Evolutionary conservation across 2,329 filamentous ascomycete species (phyloP), one percentile per base, ranked within the genome.

Genomic region (Dactylellina drechsleri): DNA sequence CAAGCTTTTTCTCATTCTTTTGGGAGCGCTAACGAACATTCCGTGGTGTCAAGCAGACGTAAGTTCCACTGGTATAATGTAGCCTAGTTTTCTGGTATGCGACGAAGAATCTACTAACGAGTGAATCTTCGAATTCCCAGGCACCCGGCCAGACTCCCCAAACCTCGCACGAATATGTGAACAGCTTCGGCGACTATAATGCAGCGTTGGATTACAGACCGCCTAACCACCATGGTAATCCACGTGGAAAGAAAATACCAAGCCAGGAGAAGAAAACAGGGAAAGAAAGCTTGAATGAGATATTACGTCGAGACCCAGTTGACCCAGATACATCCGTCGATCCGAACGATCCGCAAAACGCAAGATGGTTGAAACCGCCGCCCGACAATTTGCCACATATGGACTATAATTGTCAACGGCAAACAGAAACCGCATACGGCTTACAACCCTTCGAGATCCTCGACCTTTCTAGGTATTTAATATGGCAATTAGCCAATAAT

Each of bases 401-500:
- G 36, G 23, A 31, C 10, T 60, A 60, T 26, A 36, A 31, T 23
- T 60, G 57, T 26, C 40, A 26, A 52, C 49, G 64, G 1, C 28
- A 47, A 41, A 15, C 1, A 1, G 10, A 15, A 0, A 3, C 15
- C 12, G 23, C 12, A 6, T 36, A 62, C 5, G 62, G 70, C 0
- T n/a, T 67, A 3, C 26, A 10, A 5, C 20, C 50, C 0, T 4
- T 40, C 4, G 56, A 66, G 16, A 67, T 74, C 13, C 31, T 31
- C 2, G 16, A 64, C 5, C 49, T 52, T 10, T 50, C 36, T 5
- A 36, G 57, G 4, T 74, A 74, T 26, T 31, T 74, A 2, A 66
- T 74, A 26, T 74, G 64, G 62, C 70, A 74, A 43, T 57, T 74
- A 10, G 28, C 28, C 8, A 43, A 58, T n/a, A 54, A 50, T 45